These are phyloP conservation scores for Chloris gayana DNA, from an alignment of 176 grass and related monocot species.

Conservation along the genomic window DNA sequence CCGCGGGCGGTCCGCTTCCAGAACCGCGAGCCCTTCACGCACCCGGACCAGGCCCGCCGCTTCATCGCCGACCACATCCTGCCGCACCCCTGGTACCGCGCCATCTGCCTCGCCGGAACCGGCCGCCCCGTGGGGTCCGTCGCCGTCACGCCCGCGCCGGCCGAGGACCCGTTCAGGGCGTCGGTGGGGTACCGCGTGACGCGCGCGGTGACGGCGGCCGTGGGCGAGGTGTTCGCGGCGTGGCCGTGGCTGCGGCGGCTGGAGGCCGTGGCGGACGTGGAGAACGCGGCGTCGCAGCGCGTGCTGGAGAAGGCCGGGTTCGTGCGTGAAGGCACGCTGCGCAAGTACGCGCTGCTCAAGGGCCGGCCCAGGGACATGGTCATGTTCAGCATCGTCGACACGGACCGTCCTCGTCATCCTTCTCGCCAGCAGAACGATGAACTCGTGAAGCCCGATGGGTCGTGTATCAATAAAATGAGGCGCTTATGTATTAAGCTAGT, in stretches of 20 bases:
- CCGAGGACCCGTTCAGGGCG: slow-evolving; percentile 32
- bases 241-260: slow-evolving; percentile 56
- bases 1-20: slow-evolving; percentile 67
- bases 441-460: too few species aligned
- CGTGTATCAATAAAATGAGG: too few species aligned
- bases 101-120: slow-evolving; percentile 57
- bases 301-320: slow-evolving; percentile 94
- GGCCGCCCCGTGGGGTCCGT: too few species aligned
- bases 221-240: slow-evolving; percentile 42
- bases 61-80: too few species aligned
- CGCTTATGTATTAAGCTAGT: too few species aligned
- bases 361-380: slow-evolving; percentile 63
- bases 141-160: too few species aligned
- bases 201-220: slow-evolving; percentile 35
- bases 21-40: slow-evolving; percentile 50
- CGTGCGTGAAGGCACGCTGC: slow-evolving; percentile 51
- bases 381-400: slow-evolving; percentile 68
- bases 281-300: slow-evolving; percentile 75
- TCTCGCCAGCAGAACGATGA: too few species aligned
- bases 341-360: slow-evolving; percentile 63
- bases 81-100: slow-evolving; percentile 80
- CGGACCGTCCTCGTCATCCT: too few species aligned
- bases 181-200: slow-evolving; percentile 76
- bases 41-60: too few species aligned
- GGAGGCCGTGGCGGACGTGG: slow-evolving; percentile 71